A percentile compares a stretch with the other conserved stretches of the same genome.
phyloP scores from a whole-genome alignment of 257 asterid genomes.

The Rauvolfia tetraphylla region DNA sequence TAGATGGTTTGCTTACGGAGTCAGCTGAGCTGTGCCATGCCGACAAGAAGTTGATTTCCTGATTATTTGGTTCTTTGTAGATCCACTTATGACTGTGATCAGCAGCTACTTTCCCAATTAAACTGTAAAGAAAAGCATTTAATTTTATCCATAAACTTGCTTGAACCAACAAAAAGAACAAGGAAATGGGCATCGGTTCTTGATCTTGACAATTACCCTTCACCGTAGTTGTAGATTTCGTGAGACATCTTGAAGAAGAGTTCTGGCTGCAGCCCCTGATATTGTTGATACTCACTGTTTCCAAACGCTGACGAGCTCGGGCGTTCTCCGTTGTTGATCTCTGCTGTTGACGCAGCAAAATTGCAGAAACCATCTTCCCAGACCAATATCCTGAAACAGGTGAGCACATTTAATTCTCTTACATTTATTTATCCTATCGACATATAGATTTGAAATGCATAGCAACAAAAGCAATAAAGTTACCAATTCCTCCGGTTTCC shows the following conservation, averaged over 20 bases:
- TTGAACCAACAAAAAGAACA: neutral
- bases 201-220: slow-evolving; percentile 52
- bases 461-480: neutral
- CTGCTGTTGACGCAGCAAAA: slow-evolving; percentile 76
- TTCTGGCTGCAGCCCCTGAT: slow-evolving; percentile 88
- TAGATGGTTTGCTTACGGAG: slow-evolving; percentile 49
- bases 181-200: neutral
- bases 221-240: slow-evolving; percentile 99
- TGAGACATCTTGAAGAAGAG: slow-evolving; percentile 99
- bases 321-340: slow-evolving; percentile 50
- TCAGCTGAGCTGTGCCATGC: slow-evolving; percentile 99
- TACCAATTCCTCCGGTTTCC: slow-evolving; percentile 98
- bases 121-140: slow-evolving; percentile 29
- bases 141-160: neutral
- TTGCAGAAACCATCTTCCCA: slow-evolving; percentile 99
- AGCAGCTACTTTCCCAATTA: slow-evolving; percentile 98
- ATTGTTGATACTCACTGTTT: slow-evolving; percentile 49
- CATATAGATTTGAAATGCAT: neutral
- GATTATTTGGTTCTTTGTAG: slow-evolving; percentile 87
- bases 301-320: slow-evolving; percentile 41
- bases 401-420: neutral
- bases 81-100: slow-evolving; percentile 99
- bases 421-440: neutral
- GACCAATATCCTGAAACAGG: slow-evolving; percentile 68
- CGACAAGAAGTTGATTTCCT: slow-evolving; percentile 92